Conservation (phyloP, 352 stramenopile genomes). For the Phytophthora pisi region DNA sequence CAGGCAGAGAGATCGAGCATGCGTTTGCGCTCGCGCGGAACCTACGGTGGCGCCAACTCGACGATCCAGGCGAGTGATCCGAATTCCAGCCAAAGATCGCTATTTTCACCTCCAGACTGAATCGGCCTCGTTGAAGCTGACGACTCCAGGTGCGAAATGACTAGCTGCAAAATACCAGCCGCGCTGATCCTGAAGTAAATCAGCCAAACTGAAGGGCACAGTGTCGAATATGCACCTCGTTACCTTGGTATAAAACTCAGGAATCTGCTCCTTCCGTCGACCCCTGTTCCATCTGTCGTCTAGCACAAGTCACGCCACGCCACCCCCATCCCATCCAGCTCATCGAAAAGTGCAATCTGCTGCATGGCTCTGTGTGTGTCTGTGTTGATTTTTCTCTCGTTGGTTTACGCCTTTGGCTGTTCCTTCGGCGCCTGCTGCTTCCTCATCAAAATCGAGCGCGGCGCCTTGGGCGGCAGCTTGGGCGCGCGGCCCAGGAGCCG, state of each 20-base stretch:
- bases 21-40: not conserved
- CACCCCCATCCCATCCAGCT: not conserved
- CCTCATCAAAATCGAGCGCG: conserved; percentile 25
- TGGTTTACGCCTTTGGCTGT: conserved; percentile 28
- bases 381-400: conserved; percentile 15
- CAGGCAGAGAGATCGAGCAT: not conserved
- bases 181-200: not conserved
- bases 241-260: not conserved
- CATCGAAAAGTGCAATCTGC: not conserved
- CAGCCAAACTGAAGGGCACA: not conserved
- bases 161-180: not conserved
- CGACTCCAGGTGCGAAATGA: not conserved
- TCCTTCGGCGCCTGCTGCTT: conserved; percentile 25
- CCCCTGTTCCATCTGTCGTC: not conserved
- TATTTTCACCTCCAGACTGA: not conserved
- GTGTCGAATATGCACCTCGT: conserved; percentile 1
- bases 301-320: not conserved
- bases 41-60: conserved; percentile 13
- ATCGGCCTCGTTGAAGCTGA: not conserved
- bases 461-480: conserved; percentile 50
- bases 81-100: not conserved
- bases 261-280: not conserved
- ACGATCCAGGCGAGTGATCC: not conserved
- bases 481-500: conserved; percentile 73
- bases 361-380: conserved; percentile 1